Percentiles rank a stretch among this genome's conserved stretches.
Evolutionary conservation across 768 basidiomycete genomes (phyloP).

Genomic region (Botryobasidium botryosum): DNA sequence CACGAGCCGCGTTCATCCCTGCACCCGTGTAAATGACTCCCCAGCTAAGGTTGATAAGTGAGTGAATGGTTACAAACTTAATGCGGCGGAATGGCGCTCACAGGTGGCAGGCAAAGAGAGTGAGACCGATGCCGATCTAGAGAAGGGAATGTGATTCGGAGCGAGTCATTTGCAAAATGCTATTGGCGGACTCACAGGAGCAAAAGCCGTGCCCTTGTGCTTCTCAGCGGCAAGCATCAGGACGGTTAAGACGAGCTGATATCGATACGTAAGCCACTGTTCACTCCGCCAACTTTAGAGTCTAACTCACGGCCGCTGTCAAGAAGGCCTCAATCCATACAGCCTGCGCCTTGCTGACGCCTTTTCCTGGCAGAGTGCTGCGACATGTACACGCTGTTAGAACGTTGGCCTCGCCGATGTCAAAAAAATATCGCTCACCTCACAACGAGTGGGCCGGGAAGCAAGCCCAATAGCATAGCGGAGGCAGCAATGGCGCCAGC

Average conservation of each 20-base stretch:
- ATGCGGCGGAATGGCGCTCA: constrained; percentile 13
- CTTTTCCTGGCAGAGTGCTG: constrained; percentile 32
- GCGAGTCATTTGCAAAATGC: background rate
- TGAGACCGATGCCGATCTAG: constrained; percentile 47
- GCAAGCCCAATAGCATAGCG: constrained; percentile 11
- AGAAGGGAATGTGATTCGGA: constrained; percentile 1
- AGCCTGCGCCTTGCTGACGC: constrained; percentile 32
- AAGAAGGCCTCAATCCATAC: constrained; percentile 65
- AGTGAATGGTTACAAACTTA: background rate
- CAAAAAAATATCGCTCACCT: too few species aligned
- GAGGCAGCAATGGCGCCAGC: constrained; percentile 14
- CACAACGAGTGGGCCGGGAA: constrained; percentile 12
- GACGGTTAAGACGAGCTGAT: constrained; percentile 12
- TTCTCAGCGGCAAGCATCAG: constrained; percentile 50
- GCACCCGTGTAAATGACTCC: constrained; percentile 48
- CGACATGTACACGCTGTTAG: too few species aligned
- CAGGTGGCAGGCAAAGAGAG: constrained; percentile 46
- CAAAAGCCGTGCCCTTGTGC: constrained; percentile 40
- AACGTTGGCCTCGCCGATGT: too few species aligned
- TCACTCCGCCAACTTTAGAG: background rate
- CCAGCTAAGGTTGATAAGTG: constrained; percentile 13
- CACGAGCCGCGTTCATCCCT: constrained; percentile 48
- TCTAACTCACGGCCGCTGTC: constrained; percentile 38
- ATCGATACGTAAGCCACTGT: constrained; percentile 6
- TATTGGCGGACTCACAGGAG: constrained; percentile 30